A percentile compares a stretch with the other conserved stretches of the same genome.
Conservation (phyloP, 140 eudicot genomes). For the Cichorium intybus region DNA sequence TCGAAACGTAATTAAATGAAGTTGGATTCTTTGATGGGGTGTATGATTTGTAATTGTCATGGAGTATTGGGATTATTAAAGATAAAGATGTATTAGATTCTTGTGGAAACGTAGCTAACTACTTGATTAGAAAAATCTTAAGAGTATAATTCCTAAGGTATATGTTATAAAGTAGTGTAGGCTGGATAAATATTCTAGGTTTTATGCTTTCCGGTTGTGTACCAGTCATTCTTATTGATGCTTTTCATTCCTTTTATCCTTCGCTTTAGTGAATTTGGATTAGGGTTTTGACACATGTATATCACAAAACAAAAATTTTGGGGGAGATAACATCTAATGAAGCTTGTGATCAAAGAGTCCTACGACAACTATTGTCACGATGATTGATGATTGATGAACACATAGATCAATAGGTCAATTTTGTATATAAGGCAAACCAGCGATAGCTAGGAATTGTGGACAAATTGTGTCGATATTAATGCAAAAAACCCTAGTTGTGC, state of each 20-base stretch:
- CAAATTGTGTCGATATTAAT: background rate
- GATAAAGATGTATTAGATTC: background rate
- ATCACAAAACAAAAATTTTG: background rate
- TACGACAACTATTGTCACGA: too few relatives aligned
- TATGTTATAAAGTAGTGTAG: slow-evolving; percentile 12
- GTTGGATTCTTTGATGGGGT: background rate
- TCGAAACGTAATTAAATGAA: background rate
- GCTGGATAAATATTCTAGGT: slow-evolving; percentile 10
- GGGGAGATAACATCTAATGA: background rate
- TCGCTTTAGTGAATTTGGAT: background rate
- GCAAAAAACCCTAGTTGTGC: background rate
- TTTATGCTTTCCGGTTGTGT: slow-evolving; percentile 23
- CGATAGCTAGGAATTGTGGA: background rate
- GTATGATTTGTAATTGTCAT: background rate
- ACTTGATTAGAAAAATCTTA: background rate
- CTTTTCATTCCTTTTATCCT: slow-evolving; percentile 8
- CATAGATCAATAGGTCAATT: background rate
- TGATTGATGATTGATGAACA: background rate
- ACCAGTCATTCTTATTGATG: background rate
- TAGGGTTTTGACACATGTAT: background rate
- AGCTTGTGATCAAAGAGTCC: background rate
- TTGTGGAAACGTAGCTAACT: slow-evolving; percentile 8
- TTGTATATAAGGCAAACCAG: background rate
- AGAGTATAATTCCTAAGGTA: slow-evolving; percentile 8
- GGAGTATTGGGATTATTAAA: background rate